Evolutionary conservation across 2,329 filamentous ascomycete genomes (phyloP).

Genomic region (Elsinoe necatrix): DNA sequence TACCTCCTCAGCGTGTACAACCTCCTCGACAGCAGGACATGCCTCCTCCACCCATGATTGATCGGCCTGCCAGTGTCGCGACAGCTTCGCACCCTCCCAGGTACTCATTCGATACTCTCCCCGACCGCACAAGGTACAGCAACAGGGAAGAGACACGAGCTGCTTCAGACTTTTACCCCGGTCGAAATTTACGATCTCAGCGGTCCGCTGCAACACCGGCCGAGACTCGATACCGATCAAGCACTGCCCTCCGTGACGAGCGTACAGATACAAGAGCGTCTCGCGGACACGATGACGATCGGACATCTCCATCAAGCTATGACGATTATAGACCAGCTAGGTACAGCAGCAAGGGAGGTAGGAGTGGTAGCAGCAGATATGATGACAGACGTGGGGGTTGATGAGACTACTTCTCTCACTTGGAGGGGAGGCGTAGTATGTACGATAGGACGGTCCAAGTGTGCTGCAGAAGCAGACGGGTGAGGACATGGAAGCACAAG

Average conservation of each 20-base stretch:
- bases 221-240: not conserved
- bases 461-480: no score
- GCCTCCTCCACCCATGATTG: not conserved
- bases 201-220: not conserved
- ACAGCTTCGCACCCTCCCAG: not conserved
- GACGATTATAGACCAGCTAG: not conserved
- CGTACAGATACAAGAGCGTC: not conserved
- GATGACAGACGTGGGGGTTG: not conserved
- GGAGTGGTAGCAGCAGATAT: not conserved
- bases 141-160: not conserved
- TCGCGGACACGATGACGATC: not conserved
- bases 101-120: not conserved
- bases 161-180: slow-evolving; percentile 2
- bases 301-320: not conserved
- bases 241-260: not conserved
- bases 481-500: no score
- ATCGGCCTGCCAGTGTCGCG: not conserved
- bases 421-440: no score
- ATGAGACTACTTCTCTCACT: not conserved
- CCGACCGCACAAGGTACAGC: not conserved
- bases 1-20: not conserved
- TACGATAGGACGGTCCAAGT: no score
- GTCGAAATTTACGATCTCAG: not conserved
- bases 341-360: not conserved
- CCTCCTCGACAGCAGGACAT: not conserved